Evolutionary conservation across 805 yeast species (phyloP).

Genomic region (Isabelozyma heimii): DNA sequence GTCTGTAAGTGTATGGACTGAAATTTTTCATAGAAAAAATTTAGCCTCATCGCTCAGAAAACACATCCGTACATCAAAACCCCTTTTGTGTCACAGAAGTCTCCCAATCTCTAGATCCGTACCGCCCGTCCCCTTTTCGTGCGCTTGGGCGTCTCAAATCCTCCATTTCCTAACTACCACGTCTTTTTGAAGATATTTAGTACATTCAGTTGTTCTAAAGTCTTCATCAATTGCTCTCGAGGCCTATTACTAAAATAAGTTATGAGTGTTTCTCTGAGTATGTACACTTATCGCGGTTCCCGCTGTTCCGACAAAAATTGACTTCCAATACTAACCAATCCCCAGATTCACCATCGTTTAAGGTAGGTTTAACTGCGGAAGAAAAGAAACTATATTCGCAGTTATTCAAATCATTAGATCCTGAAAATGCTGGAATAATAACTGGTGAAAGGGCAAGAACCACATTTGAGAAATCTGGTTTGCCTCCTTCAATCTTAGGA

Average conservation of each 20-base stretch:
- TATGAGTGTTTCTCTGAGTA: constrained; percentile 28
- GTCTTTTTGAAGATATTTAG: neutral
- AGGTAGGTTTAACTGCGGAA: constrained; percentile 59
- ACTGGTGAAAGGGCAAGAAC: constrained; percentile 86
- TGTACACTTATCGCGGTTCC: constrained; percentile 7
- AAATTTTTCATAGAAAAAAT: constrained; percentile 9
- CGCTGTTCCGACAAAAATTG: neutral
- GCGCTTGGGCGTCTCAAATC: neutral
- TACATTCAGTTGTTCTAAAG: neutral
- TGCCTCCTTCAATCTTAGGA: constrained; percentile 74
- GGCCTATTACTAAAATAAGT: neutral
- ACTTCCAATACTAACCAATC: constrained; percentile 6
- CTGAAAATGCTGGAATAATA: constrained; percentile 73
- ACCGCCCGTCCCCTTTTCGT: neutral
- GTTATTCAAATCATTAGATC: constrained; percentile 76
- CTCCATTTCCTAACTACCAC: too few species aligned
- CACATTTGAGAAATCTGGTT: constrained; percentile 80
- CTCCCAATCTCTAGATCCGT: neutral
- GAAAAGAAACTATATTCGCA: constrained; percentile 75
- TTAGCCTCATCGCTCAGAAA: constrained; percentile 4
- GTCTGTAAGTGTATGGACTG: neutral
- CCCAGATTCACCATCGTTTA: constrained; percentile 31
- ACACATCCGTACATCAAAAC: neutral
- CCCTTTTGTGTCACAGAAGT: neutral
- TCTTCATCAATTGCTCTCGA: constrained; percentile 2